Base-by-base conservation (phyloP, 2,329 filamentous ascomycete species). In the Chaetomiaceae sp. region DNA sequence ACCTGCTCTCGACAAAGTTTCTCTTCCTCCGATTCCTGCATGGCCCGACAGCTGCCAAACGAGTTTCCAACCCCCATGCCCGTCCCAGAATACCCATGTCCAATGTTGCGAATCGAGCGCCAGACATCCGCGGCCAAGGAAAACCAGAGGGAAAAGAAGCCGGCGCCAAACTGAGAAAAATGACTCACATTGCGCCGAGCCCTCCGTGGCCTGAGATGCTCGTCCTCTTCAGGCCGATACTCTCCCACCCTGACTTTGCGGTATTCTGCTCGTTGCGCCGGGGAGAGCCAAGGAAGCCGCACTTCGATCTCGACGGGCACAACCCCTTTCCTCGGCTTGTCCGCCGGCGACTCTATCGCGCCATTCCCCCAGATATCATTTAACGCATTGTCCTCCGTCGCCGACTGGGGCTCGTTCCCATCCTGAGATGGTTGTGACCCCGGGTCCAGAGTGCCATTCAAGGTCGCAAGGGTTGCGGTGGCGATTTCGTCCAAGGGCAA, bases 271-370 rank as follows among this genome's bases (percentile, higher is more conserved):
- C 55, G 50, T 27, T 52, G 20, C 17, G 30, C 40, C 17, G 44
- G 49, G 3, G 56, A 9, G 8, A 61, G 17, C 55, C 53, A 57
- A 2, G 46, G 55, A 21, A 61, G 38, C 16, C 30, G 30, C 4
- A 61, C 54, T 21, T 60, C 56, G 25, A 61, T 58, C 20, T 41
- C 43, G 25, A 57, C 53, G 12, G 37, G 10, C 13, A 17, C 41
- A 17, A 20, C 27, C 23, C 37, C 40, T 7, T 21, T 42, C 19
- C 21, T 8, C 2, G 25, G 17, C 14, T 12, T 33, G 10, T 33
- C 2, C 30, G 30, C 30, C 10, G 12, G 12, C 2, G 30, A 3
- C 10, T 30, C 8, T 10, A 13, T 39, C 17, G 16, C n/a, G 5
- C 44, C 44, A 19, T 57, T 45, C 6, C 21, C 13, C 4, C 27